A percentile compares a stretch with the other conserved stretches of the same genome.
These are phyloP conservation scores for Penicillium crystallinum DNA, from an alignment of 495 filamentous ascomycete genomes.

Conservation along the genomic window DNA sequence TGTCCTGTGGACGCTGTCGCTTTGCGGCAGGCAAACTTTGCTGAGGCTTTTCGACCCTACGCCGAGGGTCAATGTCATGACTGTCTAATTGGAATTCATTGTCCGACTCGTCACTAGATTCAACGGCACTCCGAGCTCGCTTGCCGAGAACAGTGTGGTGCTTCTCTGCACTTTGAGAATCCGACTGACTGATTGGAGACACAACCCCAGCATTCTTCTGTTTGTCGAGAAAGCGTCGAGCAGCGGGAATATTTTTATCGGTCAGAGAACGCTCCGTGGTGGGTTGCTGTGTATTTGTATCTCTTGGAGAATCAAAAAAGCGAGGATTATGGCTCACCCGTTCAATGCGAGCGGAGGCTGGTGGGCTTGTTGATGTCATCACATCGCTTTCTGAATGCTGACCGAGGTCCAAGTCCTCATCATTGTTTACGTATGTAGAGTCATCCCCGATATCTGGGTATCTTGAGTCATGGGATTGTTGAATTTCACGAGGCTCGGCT, in stretches of 20 bases:
- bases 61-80: background rate
- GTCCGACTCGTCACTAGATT: background rate
- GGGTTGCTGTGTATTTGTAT: background rate
- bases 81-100: background rate
- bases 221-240: background rate
- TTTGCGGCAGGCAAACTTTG: background rate
- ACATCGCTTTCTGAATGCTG: background rate
- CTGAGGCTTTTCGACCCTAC: background rate
- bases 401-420: conserved; percentile 11
- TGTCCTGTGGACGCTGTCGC: background rate
- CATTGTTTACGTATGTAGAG: conserved; percentile 7
- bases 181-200: background rate
- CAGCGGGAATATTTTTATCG: background rate
- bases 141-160: background rate
- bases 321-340: conserved; percentile 14
- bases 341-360: conserved; percentile 16
- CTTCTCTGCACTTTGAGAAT: background rate
- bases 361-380: conserved; percentile 16
- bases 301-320: conserved; percentile 8
- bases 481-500: background rate
- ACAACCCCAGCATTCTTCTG: background rate
- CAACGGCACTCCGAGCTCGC: background rate
- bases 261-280: background rate
- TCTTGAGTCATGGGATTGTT: background rate
- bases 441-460: conserved; percentile 7